Conservation (phyloP, 768 basidiomycete genomes). For the Tulasnella sp. region DNA sequence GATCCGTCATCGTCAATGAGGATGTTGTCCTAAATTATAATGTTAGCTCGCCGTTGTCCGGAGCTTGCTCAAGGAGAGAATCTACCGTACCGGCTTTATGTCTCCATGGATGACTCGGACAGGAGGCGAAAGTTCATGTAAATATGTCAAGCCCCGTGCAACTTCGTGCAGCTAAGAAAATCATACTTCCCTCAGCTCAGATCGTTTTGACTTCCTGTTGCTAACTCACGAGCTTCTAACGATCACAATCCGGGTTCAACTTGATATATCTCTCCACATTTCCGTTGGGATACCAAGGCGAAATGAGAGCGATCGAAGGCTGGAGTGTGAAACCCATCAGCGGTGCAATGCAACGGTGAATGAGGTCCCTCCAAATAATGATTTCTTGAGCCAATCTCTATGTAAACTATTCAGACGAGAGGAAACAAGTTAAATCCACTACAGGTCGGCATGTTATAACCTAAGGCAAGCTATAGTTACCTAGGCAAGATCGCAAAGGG, state of each 20-base stretch:
- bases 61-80: neutral
- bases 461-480: no score
- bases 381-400: neutral
- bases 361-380: neutral
- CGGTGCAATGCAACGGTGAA: neutral
- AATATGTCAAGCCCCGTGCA: neutral
- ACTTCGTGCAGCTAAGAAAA: neutral
- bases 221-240: neutral
- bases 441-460: no score
- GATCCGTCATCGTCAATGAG: conserved; percentile 3
- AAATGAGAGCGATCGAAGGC: neutral
- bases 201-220: no score
- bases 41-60: neutral
- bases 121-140: neutral
- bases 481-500: no score
- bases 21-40: neutral
- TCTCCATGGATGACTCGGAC: conserved; percentile 9
- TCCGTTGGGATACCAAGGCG: neutral
- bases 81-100: neutral
- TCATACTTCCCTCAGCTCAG: neutral
- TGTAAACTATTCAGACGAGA: no score
- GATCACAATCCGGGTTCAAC: neutral
- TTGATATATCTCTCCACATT: neutral
- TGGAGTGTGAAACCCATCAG: neutral
- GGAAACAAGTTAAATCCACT: no score